phyloP scores from a whole-genome alignment of 768 basidiomycete species.

The Termitomyces sp. region DNA sequence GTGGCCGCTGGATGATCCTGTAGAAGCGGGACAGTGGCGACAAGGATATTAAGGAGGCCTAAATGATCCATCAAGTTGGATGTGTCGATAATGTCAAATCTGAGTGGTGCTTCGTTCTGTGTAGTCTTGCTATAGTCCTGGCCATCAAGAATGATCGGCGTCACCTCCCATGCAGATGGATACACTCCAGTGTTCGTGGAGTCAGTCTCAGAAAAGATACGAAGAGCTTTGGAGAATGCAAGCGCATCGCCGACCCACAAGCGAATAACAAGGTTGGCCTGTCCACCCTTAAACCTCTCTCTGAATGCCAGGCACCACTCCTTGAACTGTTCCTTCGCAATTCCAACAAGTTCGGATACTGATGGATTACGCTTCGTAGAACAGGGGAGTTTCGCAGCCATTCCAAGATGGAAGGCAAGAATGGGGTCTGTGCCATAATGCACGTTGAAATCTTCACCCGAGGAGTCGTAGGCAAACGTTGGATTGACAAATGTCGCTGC shows the following conservation, averaged over 20 bases:
- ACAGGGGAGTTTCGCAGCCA: constrained; percentile 22
- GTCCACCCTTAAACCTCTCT: constrained; percentile 4
- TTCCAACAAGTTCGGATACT: constrained; percentile 22
- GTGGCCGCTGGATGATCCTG: constrained; percentile 25
- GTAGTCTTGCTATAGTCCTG: constrained; percentile 25
- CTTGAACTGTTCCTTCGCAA: constrained; percentile 32
- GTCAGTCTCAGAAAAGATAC: constrained; percentile 16
- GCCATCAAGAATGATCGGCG: constrained; percentile 27
- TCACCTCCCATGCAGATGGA: constrained; percentile 31
- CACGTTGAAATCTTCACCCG: constrained; percentile 34
- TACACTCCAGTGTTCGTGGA: constrained; percentile 27
- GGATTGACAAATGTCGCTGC: constrained; percentile 38
- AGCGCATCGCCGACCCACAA: constrained; percentile 39
- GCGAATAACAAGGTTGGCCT: constrained; percentile 28
- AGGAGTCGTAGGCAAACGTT: constrained; percentile 39
- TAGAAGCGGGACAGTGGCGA: constrained; percentile 36
- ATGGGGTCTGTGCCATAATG: constrained; percentile 46
- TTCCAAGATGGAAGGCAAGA: constrained; percentile 34
- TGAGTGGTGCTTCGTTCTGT: constrained; percentile 25
- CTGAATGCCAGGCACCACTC: constrained; percentile 30
- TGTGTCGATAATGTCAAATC: constrained; percentile 47
- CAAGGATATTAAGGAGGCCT: constrained; percentile 44
- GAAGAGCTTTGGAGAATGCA: constrained; percentile 35
- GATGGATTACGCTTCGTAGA: constrained; percentile 17
- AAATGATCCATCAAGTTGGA: constrained; percentile 48